These are phyloP conservation scores for Penicillium sp. DNA, from an alignment of 2,329 filamentous ascomycete species.

Conservation along the genomic window DNA sequence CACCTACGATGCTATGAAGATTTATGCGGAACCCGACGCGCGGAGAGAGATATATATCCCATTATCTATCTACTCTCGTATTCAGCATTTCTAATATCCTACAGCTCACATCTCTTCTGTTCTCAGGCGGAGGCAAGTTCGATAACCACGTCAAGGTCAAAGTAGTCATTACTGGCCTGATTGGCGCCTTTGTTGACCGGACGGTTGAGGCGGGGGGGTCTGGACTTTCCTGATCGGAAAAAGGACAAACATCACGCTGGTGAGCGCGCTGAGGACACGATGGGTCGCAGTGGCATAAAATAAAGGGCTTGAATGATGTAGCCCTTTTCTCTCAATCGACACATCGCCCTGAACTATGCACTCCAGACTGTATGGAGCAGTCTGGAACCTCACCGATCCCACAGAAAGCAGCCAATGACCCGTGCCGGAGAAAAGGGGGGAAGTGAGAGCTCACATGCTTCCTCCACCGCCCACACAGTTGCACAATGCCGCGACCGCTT, in stretches of 20 bases:
- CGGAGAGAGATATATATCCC: conserved; percentile 58
- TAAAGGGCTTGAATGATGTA: neutral
- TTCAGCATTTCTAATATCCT: too few relatives aligned
- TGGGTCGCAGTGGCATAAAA: conserved; percentile 8
- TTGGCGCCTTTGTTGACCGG: conserved; percentile 77
- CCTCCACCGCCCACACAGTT: neutral
- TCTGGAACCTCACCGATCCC: too few relatives aligned
- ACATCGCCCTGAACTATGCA: too few relatives aligned
- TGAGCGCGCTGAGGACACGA: conserved; percentile 10
- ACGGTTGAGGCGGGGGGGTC: conserved; percentile 70
- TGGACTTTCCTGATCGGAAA: conserved; percentile 62
- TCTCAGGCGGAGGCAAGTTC: conserved; percentile 59
- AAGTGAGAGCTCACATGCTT: neutral
- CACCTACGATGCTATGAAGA: conserved; percentile 77
- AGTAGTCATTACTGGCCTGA: conserved; percentile 73
- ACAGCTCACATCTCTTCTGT: neutral
- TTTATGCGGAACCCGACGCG: conserved; percentile 75
- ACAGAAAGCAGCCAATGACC: neutral
- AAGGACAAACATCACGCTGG: conserved; percentile 62
- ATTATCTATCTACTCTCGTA: neutral
- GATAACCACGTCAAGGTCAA: conserved; percentile 75
- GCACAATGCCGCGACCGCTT: neutral
- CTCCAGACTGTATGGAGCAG: too few relatives aligned
- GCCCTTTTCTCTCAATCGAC: neutral
- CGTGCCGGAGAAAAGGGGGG: neutral